These are phyloP conservation scores for Melanogaster broomeanus DNA, from an alignment of 768 basidiomycete species.

Conservation along the genomic window DNA sequence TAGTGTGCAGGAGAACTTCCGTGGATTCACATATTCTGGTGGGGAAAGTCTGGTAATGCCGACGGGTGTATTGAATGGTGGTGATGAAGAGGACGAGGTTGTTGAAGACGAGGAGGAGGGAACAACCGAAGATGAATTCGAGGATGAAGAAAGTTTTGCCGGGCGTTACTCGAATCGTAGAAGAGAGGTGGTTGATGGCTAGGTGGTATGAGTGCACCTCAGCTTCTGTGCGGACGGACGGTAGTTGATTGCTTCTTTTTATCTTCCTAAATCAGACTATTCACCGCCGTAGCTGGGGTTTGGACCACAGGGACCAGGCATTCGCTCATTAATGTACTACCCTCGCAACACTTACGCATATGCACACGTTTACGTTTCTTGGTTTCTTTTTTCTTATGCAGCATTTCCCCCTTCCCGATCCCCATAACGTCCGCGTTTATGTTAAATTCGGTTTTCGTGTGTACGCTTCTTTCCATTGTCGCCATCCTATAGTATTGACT, in stretches of 20 bases:
- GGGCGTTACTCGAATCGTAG: slow-evolving; percentile 71
- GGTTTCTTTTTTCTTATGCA: slow-evolving; percentile 8
- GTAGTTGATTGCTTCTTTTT: slow-evolving; percentile 12
- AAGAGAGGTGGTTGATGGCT: slow-evolving; percentile 41
- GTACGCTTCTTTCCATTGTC: slow-evolving; percentile 7
- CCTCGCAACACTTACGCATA: slow-evolving; percentile 3
- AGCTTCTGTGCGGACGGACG: slow-evolving; percentile 4
- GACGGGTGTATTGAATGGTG: slow-evolving; percentile 40
- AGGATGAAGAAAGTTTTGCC: slow-evolving; percentile 60
- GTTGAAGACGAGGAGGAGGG: slow-evolving; percentile 58
- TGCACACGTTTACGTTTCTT: slow-evolving; percentile 5
- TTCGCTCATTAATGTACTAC: slow-evolving; percentile 9
- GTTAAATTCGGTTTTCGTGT: background rate
- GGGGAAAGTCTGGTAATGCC: slow-evolving; percentile 62
- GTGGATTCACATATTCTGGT: slow-evolving; percentile 88
- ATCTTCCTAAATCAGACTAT: slow-evolving; percentile 1
- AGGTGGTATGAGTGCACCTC: slow-evolving; percentile 28
- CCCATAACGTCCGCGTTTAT: background rate
- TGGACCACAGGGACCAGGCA: slow-evolving; percentile 25
- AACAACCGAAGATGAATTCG: slow-evolving; percentile 77
- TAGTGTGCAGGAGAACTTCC: slow-evolving; percentile 95
- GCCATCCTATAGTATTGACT: slow-evolving; percentile 24
- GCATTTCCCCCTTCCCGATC: slow-evolving; percentile 5
- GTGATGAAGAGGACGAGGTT: slow-evolving; percentile 38
- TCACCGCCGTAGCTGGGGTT: slow-evolving; percentile 7